A percentile compares a stretch with the other conserved stretches of the same genome.
Evolutionary conservation across 2,329 filamentous ascomycete species (phyloP).

Genomic region (Penicillium sp.): DNA sequence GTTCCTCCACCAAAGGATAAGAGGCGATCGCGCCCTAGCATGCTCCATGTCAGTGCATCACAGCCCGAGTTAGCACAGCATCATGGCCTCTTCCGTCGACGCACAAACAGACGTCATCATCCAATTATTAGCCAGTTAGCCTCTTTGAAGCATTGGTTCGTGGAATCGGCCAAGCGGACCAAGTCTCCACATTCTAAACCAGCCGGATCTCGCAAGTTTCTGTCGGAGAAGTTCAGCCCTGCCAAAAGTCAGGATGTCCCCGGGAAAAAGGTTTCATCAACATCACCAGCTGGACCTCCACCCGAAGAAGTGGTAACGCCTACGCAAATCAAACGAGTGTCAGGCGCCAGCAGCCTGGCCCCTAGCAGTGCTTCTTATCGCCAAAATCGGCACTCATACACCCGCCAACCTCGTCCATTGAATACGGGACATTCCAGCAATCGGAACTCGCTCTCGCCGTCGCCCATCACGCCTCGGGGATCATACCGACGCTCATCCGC

Average conservation of each 20-base stretch:
- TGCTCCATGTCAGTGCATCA: conserved; percentile 73
- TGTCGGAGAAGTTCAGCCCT: conserved; percentile 37
- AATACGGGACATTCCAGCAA: conserved; percentile 35
- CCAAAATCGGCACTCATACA: conserved; percentile 39
- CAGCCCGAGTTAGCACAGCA: conserved; percentile 57
- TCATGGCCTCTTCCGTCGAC: conserved; percentile 52
- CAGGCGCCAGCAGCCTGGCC: conserved; percentile 39
- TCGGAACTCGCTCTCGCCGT: conserved; percentile 76
- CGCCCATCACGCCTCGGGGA: conserved; percentile 79
- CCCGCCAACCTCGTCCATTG: conserved; percentile 33
- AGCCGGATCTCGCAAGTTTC: conserved; percentile 34
- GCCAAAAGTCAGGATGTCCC: conserved; percentile 36
- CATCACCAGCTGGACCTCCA: conserved; percentile 20
- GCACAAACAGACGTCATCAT: conserved; percentile 53
- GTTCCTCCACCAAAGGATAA: conserved; percentile 83
- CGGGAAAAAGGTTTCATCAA: conserved; percentile 23
- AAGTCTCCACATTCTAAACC: conserved; percentile 48
- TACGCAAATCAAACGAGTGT: conserved; percentile 38
- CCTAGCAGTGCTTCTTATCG: conserved; percentile 41
- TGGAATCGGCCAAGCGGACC: conserved; percentile 60
- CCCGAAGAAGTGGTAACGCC: conserved; percentile 30
- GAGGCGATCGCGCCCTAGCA: conserved; percentile 71
- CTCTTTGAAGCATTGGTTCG: conserved; percentile 66
- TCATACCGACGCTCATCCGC: conserved; percentile 76
- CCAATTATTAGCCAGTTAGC: conserved; percentile 62